Conservation (phyloP, 2,329 filamentous ascomycete genomes). For the Scorias spongiosa region DNA sequence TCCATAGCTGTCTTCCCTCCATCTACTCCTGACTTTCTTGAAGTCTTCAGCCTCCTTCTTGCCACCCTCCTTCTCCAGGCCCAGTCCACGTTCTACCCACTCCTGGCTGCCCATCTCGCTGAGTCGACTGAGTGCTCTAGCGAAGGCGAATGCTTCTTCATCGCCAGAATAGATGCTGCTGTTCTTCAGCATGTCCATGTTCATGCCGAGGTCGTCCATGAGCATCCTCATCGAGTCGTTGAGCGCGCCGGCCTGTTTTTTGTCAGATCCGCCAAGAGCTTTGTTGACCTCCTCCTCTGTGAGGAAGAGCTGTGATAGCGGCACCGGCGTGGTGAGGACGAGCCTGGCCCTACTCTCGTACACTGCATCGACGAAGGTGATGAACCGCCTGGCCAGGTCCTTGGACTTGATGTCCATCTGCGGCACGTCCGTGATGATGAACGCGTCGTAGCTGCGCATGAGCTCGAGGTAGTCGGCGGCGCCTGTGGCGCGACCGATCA, state of each 20-base stretch:
- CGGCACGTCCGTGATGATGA: constrained; percentile 80
- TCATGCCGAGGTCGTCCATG: constrained; percentile 78
- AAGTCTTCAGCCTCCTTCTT: constrained; percentile 51
- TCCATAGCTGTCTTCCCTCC: constrained; percentile 45
- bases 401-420: constrained; percentile 78
- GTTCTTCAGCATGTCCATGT: constrained; percentile 69
- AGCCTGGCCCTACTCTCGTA: constrained; percentile 91
- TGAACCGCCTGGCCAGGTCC: constrained; percentile 82
- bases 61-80: constrained; percentile 48
- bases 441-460: constrained; percentile 76
- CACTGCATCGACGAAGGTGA: constrained; percentile 93
- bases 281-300: constrained; percentile 26
- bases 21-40: constrained; percentile 49
- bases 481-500: constrained; percentile 76
- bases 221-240: constrained; percentile 61
- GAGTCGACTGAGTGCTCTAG: constrained; percentile 67
- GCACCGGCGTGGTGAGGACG: constrained; percentile 78
- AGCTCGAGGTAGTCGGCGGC: constrained; percentile 93
- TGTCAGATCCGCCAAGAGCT: constrained; percentile 29
- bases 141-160: constrained; percentile 94
- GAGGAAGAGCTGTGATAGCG: constrained; percentile 65
- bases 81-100: constrained; percentile 73
- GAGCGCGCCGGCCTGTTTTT: constrained; percentile 26
- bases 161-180: constrained; percentile 83
- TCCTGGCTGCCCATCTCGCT: constrained; percentile 87